Base-by-base conservation (phyloP, 176 grass and related monocot genomes). In the Hsuehochloa calcarea region DNA sequence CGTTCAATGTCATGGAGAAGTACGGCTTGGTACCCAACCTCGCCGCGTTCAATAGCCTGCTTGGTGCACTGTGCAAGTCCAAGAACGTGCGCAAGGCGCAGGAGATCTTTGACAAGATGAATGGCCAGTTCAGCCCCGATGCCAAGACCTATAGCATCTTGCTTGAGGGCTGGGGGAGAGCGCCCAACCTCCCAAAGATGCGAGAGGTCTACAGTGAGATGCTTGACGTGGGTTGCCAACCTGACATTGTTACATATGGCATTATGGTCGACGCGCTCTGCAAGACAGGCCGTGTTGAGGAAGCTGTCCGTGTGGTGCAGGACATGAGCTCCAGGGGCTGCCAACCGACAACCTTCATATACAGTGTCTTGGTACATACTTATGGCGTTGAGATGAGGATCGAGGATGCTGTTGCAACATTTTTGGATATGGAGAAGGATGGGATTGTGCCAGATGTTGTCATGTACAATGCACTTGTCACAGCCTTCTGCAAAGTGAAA, bases 191-290 rank as follows among this genome's bases (percentile, higher is more conserved):
- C 80, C 87, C 93, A 25, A 95, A 95, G 88, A 98, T 98, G 93
- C 87, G 91, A 12, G 81, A 93, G n/a, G 91, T 95, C 12, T 93
- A 93, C 39, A 75, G 29, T 41, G 89, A 95, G 41, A 98, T 95
- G 95, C 54, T 89, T 25, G 85, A 86, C 1, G 77, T 79, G 65
- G 89, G 88, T 65, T 95, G 96, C 64, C 80, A 98, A 31, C 91
- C 93, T 44, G 96, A 98, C 80, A 92, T 98, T 4, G 91, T 98
- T 61, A 98, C 96, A 22, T 98, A 98, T 59, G 87, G 96, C 49
- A 98, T 98, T 70, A 95, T 98, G 91, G 93, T 98, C 1, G 96
- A 98, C 40, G 80, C 96, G 11, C 85, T 98, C 41, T 98, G 96
- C 75, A 98, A 98, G 70, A 80, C 93, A 3, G 77, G 93, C 10